Evolutionary conservation across 202 grass and related monocot species (phyloP), one percentile per base, ranked within the genome.

Genomic region (Bolboschoenoplectus hybrid): DNA sequence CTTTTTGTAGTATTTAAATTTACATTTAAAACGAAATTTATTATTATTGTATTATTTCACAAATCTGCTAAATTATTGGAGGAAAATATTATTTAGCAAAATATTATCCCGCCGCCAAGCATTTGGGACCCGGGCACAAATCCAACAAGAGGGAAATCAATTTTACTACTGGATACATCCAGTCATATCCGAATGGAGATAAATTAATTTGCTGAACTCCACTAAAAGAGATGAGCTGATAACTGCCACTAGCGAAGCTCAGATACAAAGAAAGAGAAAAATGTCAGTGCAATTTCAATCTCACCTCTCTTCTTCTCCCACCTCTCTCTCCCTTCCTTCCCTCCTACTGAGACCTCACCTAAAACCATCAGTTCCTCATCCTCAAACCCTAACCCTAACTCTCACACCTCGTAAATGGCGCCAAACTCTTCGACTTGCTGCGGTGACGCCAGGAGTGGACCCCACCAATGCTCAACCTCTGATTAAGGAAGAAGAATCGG

Each of bases 371-470:
- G 4, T 61, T 17, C 16, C 14, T 58, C 9, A 65, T 38, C n/a
- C 34, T 55, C 34, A 58, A 7, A 2, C 80, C 36, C 67, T 36
- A 83, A 52, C 81, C 62, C 81, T 39, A 51, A 83, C 45, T 17
- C 47, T 67, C 14, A 53, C 41, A 45, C 81, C 63, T 19, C 40
- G 19, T 65, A 69, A 67, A 55, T 26, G 3, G 5, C 17, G 12
- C 46, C 45, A 26, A 12, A 69, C 41, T 47, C 45, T 83, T 55
- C 44, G 34, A 3, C 44, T 69, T 36, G 81, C 81, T 36, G 81
- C 81, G 13, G 81, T 83, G 46, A 46, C 81, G n/a, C 81, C 81
- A 5, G 81, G 65, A 39, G 81, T 55, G 2, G 63, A 83, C 64
- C 81, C 81, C 46, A 68, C 63, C 49, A 43, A 61, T 52, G 64